Evolutionary conservation across 2,329 filamentous ascomycete species (phyloP).

Genomic region (Aspergillus luchuensis): DNA sequence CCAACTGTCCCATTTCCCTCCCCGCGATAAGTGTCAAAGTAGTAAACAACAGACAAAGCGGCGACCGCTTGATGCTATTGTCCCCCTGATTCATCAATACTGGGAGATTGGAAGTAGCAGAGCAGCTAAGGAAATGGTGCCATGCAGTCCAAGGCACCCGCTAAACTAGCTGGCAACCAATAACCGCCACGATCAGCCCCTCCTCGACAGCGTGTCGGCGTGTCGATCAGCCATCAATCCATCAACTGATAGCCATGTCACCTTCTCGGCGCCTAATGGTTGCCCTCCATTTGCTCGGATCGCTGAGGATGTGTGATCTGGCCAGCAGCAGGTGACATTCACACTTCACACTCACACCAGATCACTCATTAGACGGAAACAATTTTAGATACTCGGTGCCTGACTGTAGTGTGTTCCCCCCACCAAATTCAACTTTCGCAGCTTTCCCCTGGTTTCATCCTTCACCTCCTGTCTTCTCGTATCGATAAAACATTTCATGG

Average conservation of each 20-base stretch:
- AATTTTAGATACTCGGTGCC: background rate
- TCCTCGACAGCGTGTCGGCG: constrained; percentile 20
- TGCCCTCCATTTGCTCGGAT: constrained; percentile 20
- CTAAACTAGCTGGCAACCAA: background rate
- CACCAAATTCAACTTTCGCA: background rate
- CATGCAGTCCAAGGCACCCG: background rate
- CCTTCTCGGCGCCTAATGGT: constrained; percentile 27
- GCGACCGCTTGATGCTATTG: too few species aligned
- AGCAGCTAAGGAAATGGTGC: background rate
- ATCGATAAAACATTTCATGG: background rate
- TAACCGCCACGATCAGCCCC: background rate
- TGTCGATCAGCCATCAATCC: constrained; percentile 17
- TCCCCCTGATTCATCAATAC: too few species aligned
- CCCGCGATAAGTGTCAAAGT: background rate
- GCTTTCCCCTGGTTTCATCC: background rate
- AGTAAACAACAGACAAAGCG: background rate
- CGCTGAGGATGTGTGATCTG: background rate
- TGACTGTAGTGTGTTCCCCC: background rate
- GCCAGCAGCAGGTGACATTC: background rate
- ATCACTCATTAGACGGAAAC: background rate
- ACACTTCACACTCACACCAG: background rate
- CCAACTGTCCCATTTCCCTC: background rate
- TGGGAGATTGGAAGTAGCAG: too few species aligned
- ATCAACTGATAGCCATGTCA: constrained; percentile 12
- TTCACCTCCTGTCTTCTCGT: too few species aligned